Percentiles rank a stretch among this genome's conserved stretches.
These are phyloP conservation scores for Phlegmacium glaucopus DNA, from an alignment of 768 basidiomycete species.

Conservation along the genomic window DNA sequence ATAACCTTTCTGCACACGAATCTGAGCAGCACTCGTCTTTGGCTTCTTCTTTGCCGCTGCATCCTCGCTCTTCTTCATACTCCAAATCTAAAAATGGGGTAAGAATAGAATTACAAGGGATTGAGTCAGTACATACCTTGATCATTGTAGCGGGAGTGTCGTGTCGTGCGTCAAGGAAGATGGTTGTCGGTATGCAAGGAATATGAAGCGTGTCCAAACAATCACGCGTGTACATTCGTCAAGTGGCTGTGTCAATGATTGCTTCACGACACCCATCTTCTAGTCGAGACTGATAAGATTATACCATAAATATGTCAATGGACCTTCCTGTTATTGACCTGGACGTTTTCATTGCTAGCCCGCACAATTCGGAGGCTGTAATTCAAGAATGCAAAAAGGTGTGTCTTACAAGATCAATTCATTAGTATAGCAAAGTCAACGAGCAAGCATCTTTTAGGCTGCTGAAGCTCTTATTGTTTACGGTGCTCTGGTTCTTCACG, in stretches of 20 bases:
- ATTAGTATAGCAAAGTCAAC: constrained; percentile 1
- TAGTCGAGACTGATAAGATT: background rate
- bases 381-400: constrained; percentile 68
- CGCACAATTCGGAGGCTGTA: constrained; percentile 43
- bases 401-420: constrained; percentile 4
- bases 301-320: constrained; percentile 36
- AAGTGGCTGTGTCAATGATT: constrained; percentile 20
- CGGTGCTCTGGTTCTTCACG: constrained; percentile 83
- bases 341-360: constrained; percentile 58
- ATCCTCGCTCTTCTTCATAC: constrained; percentile 99
- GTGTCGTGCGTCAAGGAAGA: constrained; percentile 32
- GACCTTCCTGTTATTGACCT: constrained; percentile 76
- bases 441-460: constrained; percentile 52
- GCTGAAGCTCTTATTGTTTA: constrained; percentile 79
- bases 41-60: constrained; percentile 97
- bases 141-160: constrained; percentile 37
- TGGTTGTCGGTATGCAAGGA: constrained; percentile 23
- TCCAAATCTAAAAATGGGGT: constrained; percentile 75
- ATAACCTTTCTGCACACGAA: constrained; percentile 98
- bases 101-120: background rate
- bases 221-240: constrained; percentile 21
- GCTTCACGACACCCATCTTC: background rate
- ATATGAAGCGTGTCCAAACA: constrained; percentile 23
- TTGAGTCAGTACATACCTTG: constrained; percentile 30
- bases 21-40: constrained; percentile 96